Conservation (phyloP, 2,329 filamentous ascomycete species). For the Ceratocystis lukuohia region DNA sequence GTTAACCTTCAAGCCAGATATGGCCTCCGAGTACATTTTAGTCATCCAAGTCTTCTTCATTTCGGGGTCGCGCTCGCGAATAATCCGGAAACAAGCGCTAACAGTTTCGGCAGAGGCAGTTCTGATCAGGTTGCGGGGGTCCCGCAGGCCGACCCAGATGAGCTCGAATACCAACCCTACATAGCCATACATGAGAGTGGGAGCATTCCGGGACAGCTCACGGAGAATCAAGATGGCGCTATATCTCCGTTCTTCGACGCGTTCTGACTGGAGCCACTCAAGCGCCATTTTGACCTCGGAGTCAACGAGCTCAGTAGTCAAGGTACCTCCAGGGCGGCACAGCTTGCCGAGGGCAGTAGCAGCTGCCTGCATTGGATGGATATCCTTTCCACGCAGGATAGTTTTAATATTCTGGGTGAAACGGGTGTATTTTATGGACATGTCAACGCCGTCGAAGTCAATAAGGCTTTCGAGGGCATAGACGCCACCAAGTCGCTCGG, state of each 20-base stretch:
- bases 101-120: conserved; percentile 87
- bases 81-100: conserved; percentile 90
- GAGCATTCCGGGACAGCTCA: conserved; percentile 82
- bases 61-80: conserved; percentile 78
- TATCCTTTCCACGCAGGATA: conserved; percentile 81
- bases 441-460: conserved; percentile 91
- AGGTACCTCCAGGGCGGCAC: conserved; percentile 79
- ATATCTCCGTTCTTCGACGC: conserved; percentile 84
- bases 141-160: conserved; percentile 87
- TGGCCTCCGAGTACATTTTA: conserved; percentile 78
- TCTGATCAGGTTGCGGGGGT: conserved; percentile 80
- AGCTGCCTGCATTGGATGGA: conserved; percentile 77
- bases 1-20: conserved; percentile 62
- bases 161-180: conserved; percentile 91
- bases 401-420: conserved; percentile 84
- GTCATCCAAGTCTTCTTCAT: conserved; percentile 80
- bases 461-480: conserved; percentile 85
- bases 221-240: conserved; percentile 82
- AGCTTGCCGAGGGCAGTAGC: conserved; percentile 80
- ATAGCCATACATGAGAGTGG: conserved; percentile 89
- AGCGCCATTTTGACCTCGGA: conserved; percentile 92
- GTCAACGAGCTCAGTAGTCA: conserved; percentile 91
- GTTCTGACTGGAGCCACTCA: conserved; percentile 92
- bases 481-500: conserved; percentile 82
- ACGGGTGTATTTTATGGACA: conserved; percentile 81